Evolutionary conservation across 1,284 basidiomycete species (phyloP).

Genomic region (Sporisorium reilianum): DNA sequence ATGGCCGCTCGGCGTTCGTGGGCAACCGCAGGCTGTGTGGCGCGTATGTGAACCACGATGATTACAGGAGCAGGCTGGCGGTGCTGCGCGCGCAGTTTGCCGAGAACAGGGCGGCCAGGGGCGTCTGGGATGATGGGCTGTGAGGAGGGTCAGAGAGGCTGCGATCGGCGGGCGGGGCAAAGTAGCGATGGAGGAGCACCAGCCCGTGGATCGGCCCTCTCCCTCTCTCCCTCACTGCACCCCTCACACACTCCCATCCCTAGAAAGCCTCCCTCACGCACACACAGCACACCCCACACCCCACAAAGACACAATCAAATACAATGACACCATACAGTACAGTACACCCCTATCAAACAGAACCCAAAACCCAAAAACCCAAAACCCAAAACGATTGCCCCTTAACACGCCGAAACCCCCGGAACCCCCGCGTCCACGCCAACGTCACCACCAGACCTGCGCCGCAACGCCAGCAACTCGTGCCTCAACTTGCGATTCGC

Average conservation of each 20-base stretch:
- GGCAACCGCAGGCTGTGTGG: conserved; percentile 93
- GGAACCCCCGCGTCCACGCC: background rate
- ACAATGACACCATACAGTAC: no score
- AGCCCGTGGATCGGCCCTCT: no score
- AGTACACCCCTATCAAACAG: no score
- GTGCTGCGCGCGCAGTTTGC: conserved; percentile 46
- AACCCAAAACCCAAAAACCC: no score
- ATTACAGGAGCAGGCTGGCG: conserved; percentile 54
- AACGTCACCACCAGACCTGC: conserved; percentile 5
- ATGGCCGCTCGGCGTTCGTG: conserved; percentile 88
- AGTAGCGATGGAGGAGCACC: no score
- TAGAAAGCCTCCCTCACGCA: no score
- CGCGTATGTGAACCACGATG: conserved; percentile 75
- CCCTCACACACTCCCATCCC: no score
- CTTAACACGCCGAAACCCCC: conserved; percentile 17
- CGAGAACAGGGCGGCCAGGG: conserved; percentile 25
- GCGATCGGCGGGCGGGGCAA: no score
- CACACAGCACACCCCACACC: no score
- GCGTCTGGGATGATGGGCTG: conserved; percentile 63
- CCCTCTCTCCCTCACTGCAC: no score
- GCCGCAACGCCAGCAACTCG: conserved; percentile 29
- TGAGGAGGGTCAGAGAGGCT: no score
- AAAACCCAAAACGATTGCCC: background rate
- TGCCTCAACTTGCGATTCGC: conserved; percentile 36
- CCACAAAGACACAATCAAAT: no score